Base-by-base conservation (phyloP, 2,329 filamentous ascomycete species). In the Xylariaceae sp. region DNA sequence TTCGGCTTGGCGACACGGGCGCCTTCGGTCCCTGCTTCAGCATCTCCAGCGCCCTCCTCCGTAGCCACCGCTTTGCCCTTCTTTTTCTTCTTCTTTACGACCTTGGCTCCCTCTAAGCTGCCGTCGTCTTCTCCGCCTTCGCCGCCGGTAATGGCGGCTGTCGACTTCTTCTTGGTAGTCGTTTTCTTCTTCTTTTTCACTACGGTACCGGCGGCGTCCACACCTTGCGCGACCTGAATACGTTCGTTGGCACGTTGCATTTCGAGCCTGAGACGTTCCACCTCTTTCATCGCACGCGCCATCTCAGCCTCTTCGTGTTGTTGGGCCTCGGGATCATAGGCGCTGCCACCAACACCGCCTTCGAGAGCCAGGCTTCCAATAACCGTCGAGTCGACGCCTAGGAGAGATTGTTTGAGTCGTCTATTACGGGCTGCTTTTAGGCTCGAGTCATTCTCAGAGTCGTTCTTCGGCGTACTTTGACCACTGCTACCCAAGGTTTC, bases 351-450 rank as follows among this genome's bases (percentile, higher is more conserved):
- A 13, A 68, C 65, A 53, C 74, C 77, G 37, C 80, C 84, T 53
- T 88, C 84, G 0, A 97, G 81, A 50, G 83, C 88, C 49, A 97
- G 82, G 2, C 84, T 77, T 1, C 86, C 85, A 2, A 99, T 84
- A 48, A 87, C 88, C 65, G 89, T 93, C 42, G 92, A 96, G 74
- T 97, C 92, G 0, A 97, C 88, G 64, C 92, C 85, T 1, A 99
- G 82, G 1, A 97, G 77, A 56, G 83, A 81, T 60, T 75, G 80
- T 62, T 88, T 90, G 13, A 78, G 71, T 64, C 78, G 83, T 62
- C 75, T 77, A 34, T 71, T 68, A 48, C 78, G 80, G 2, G 74
- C 66, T 69, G 85, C 89, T 44, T 75, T 71, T 30, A 74, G 76
- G 61, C 80, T 77, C 2, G 78, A 74, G 66, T 77, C 79, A 58